Conservation (phyloP, 2,329 filamentous ascomycete species). For the Lasiodiplodia citricola region DNA sequence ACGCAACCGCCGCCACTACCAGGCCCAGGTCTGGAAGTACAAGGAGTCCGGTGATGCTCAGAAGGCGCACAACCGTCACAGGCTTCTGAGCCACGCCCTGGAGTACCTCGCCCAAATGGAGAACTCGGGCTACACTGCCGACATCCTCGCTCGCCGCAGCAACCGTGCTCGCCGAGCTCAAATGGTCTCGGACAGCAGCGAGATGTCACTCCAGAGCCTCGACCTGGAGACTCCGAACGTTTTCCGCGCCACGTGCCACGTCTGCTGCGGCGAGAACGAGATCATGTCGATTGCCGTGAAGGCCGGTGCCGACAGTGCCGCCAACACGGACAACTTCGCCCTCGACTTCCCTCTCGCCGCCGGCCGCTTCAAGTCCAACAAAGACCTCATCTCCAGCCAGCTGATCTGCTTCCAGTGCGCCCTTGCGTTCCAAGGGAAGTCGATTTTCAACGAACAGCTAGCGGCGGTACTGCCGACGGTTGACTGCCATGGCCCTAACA, state of each 20-base stretch:
- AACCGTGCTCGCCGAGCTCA: conserved; percentile 41
- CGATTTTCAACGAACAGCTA: conserved; percentile 40
- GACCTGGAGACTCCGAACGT: conserved; percentile 35
- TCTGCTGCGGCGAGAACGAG: conserved; percentile 42
- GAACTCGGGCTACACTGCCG: conserved; percentile 38
- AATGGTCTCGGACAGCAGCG: conserved; percentile 15
- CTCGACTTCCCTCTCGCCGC: conserved; percentile 43
- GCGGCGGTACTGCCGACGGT: conserved; percentile 38
- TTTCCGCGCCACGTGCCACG: conserved; percentile 37
- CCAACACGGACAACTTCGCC: conserved; percentile 42
- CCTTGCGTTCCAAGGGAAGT: conserved; percentile 33
- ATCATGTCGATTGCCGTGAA: conserved; percentile 43
- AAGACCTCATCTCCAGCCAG: conserved; percentile 39
- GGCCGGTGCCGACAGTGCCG: conserved; percentile 31
- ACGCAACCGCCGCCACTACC: conserved; percentile 37
- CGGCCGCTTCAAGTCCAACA: conserved; percentile 34
- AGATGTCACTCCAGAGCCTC: conserved; percentile 29
- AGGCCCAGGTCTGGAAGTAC: conserved; percentile 29
- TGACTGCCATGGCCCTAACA: conserved; percentile 37
- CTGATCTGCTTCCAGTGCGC: conserved; percentile 44
- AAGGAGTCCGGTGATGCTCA: conserved; percentile 28
- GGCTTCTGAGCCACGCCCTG: conserved; percentile 37
- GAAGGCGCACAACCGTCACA: conserved; percentile 33
- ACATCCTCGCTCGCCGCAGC: conserved; percentile 40
- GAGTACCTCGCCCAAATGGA: conserved; percentile 36